A percentile compares a stretch with the other conserved stretches of the same genome.
phyloP scores from a whole-genome alignment of 2,329 filamentous ascomycete genomes.

The Colletotrichum sp. region DNA sequence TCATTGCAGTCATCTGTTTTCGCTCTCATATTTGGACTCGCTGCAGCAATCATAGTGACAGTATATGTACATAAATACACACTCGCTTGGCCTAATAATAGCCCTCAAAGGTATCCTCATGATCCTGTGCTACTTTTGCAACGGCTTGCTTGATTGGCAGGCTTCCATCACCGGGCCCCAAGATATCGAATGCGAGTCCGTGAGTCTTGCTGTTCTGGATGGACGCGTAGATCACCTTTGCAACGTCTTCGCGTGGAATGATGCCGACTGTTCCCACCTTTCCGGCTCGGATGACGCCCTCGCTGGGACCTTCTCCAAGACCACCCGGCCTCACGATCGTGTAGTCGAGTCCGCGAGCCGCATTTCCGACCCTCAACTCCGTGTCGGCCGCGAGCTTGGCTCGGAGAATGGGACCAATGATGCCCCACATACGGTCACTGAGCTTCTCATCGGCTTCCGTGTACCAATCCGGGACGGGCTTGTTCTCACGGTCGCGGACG shows the following conservation, averaged over 20 bases:
- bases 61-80: neutral
- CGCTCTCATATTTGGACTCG: neutral
- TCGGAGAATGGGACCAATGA: slow-evolving; percentile 41
- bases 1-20: neutral
- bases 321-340: slow-evolving; percentile 49
- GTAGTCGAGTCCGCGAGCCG: slow-evolving; percentile 41
- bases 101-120: slow-evolving; percentile 33
- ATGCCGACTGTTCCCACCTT: slow-evolving; percentile 39
- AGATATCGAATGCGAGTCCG: slow-evolving; percentile 47
- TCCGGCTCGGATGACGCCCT: slow-evolving; percentile 44
- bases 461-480: slow-evolving; percentile 47
- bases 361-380: slow-evolving; percentile 41
- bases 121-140: slow-evolving; percentile 37
- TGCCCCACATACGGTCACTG: slow-evolving; percentile 41
- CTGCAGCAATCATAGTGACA: neutral
- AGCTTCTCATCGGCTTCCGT: slow-evolving; percentile 37
- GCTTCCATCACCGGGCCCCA: slow-evolving; percentile 39
- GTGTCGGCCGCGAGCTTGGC: slow-evolving; percentile 48
- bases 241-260: slow-evolving; percentile 50
- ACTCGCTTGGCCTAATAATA: slow-evolving; percentile 22
- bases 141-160: slow-evolving; percentile 40
- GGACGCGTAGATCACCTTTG: slow-evolving; percentile 42
- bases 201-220: slow-evolving; percentile 43
- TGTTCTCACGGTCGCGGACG: slow-evolving; percentile 40
- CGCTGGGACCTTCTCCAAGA: slow-evolving; percentile 39